phyloP scores from a whole-genome alignment of 345 rosid species.

The Carallia brachiata region DNA sequence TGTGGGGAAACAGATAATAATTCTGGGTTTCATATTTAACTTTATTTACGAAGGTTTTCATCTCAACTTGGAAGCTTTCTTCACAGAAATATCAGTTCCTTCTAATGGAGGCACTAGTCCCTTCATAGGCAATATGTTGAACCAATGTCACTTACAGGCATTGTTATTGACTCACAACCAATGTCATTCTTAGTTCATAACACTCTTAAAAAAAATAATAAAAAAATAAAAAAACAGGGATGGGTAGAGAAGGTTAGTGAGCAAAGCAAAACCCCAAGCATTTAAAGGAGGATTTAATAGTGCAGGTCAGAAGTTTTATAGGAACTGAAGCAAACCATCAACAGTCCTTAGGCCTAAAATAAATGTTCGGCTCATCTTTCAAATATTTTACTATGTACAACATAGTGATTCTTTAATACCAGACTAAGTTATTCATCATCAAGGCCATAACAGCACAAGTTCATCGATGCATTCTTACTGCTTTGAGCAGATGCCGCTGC shows the following conservation, averaged over 20 bases:
- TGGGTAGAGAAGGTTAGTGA: neutral
- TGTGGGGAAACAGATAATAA: too few species aligned
- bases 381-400: neutral
- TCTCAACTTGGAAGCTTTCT: neutral
- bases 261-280: neutral
- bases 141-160: neutral
- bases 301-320: neutral
- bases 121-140: neutral
- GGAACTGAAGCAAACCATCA: too few species aligned
- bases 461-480: conserved; percentile 39
- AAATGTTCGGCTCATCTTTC: neutral
- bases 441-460: neutral
- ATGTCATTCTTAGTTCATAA: neutral
- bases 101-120: neutral
- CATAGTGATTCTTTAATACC: neutral
- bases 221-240: neutral
- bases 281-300: too few species aligned
- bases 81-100: neutral
- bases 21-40: too few species aligned
- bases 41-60: too few species aligned
- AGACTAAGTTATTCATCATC: neutral
- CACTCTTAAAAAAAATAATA: neutral
- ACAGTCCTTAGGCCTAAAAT: neutral
- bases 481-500: conserved; percentile 82
- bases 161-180: neutral